Evolutionary conservation across 805 yeast species (phyloP).

Genomic region (Ogataea allantospora): DNA sequence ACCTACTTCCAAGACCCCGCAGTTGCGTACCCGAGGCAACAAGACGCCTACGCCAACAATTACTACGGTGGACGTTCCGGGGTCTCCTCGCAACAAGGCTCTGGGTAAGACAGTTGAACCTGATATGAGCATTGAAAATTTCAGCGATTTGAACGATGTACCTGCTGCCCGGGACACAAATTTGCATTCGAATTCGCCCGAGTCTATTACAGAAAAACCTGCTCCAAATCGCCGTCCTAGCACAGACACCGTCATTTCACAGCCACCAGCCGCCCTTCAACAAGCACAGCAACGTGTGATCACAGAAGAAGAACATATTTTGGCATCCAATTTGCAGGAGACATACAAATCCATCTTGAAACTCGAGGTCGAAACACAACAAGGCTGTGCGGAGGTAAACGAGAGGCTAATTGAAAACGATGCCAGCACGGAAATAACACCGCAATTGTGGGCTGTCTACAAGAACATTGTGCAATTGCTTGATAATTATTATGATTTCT

Average conservation of each 20-base stretch:
- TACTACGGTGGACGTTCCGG: conserved; percentile 22
- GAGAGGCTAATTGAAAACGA: conserved; percentile 45
- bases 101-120: conserved; percentile 22
- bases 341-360: conserved; percentile 69
- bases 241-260: conserved; percentile 27
- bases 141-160: conserved; percentile 26
- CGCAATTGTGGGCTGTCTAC: conserved; percentile 70
- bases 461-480: conserved; percentile 63
- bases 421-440: conserved; percentile 49
- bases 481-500: conserved; percentile 70
- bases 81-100: conserved; percentile 25
- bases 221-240: conserved; percentile 25
- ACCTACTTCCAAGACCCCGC: not conserved
- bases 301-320: conserved; percentile 59
- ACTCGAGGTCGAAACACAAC: conserved; percentile 67
- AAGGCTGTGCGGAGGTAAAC: conserved; percentile 61
- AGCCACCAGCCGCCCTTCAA: conserved; percentile 18
- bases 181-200: conserved; percentile 29
- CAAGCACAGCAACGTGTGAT: conserved; percentile 28
- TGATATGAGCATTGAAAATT: conserved; percentile 26
- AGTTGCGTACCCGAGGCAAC: conserved; percentile 9
- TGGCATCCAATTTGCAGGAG: conserved; percentile 70
- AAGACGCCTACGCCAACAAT: conserved; percentile 26
- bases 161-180: conserved; percentile 19
- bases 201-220: conserved; percentile 20